Evolutionary conservation across 2,329 filamentous ascomycete species (phyloP).

Genomic region (Orbilia brochopaga): DNA sequence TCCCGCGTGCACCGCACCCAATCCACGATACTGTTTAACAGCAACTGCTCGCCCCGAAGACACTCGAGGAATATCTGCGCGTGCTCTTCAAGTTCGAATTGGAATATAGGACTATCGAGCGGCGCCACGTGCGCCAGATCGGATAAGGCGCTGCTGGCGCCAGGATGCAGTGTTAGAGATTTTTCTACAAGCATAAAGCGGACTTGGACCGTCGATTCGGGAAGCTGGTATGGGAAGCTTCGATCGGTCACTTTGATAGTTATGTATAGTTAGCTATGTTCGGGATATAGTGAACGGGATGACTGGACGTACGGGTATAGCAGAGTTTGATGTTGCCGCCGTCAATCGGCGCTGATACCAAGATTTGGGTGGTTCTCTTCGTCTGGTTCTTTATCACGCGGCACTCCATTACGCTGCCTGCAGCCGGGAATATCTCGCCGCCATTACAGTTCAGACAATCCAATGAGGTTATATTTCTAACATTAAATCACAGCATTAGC

Average conservation of each 20-base stretch:
- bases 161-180: slow-evolving; percentile 15
- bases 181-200: slow-evolving; percentile 49
- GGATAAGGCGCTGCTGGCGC: slow-evolving; percentile 15
- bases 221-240: slow-evolving; percentile 48
- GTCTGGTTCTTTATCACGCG: slow-evolving; percentile 45
- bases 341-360: slow-evolving; percentile 31
- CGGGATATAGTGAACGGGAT: neutral
- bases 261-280: neutral
- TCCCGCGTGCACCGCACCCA: slow-evolving; percentile 38
- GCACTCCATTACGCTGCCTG: slow-evolving; percentile 38
- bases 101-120: slow-evolving; percentile 45
- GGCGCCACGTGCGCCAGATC: slow-evolving; percentile 9
- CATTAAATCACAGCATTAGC: neutral
- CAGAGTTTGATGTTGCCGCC: slow-evolving; percentile 37
- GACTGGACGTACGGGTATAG: slow-evolving; percentile 32
- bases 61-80: slow-evolving; percentile 43
- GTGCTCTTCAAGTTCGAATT: slow-evolving; percentile 45
- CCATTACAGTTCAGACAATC: slow-evolving; percentile 37
- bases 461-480: slow-evolving; percentile 41
- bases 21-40: slow-evolving; percentile 42
- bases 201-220: slow-evolving; percentile 45
- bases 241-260: slow-evolving; percentile 25
- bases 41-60: slow-evolving; percentile 39
- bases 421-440: slow-evolving; percentile 37
- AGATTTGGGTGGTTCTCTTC: slow-evolving; percentile 39